Evolutionary conservation across 805 yeast species (phyloP).

Genomic region (Barnettozyma salicaria): DNA sequence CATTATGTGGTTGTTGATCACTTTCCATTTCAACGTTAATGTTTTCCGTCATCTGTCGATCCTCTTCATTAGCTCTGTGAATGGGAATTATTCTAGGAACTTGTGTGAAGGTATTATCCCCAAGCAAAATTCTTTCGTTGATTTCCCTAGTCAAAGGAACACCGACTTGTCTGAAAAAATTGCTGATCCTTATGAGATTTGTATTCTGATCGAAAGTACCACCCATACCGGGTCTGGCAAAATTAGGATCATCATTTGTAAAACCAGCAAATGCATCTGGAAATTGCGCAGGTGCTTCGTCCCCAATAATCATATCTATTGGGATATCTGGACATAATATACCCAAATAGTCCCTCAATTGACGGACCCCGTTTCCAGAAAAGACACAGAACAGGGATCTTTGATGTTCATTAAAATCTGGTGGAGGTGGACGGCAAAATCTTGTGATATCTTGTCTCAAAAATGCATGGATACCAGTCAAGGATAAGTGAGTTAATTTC

Average conservation of each 20-base stretch:
- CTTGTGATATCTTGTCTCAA: slow-evolving; percentile 77
- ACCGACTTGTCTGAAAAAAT: not conserved
- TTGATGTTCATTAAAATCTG: slow-evolving; percentile 84
- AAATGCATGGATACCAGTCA: slow-evolving; percentile 91
- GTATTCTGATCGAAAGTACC: not conserved
- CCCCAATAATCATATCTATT: slow-evolving; percentile 1
- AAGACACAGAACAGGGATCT: slow-evolving; percentile 85
- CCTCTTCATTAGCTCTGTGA: not conserved
- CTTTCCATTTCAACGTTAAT: not conserved
- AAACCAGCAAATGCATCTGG: slow-evolving; percentile 1
- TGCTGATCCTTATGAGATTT: not conserved
- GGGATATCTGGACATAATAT: slow-evolving; percentile 18
- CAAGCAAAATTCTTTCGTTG: not conserved
- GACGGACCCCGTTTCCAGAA: slow-evolving; percentile 81
- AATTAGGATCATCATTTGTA: too few relatives aligned
- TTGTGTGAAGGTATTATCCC: not conserved
- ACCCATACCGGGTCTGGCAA: too few relatives aligned
- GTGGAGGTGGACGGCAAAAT: slow-evolving; percentile 88
- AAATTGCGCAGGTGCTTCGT: not conserved
- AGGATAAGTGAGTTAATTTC: slow-evolving; percentile 78
- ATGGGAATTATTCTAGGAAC: not conserved
- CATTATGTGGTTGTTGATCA: not conserved
- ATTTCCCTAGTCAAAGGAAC: not conserved
- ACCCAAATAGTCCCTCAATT: slow-evolving; percentile 64
- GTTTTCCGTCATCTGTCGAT: too few relatives aligned